Percentiles rank a stretch among this genome's conserved stretches.
Conservation (phyloP, 768 basidiomycete genomes). For the Suillus discolor region DNA sequence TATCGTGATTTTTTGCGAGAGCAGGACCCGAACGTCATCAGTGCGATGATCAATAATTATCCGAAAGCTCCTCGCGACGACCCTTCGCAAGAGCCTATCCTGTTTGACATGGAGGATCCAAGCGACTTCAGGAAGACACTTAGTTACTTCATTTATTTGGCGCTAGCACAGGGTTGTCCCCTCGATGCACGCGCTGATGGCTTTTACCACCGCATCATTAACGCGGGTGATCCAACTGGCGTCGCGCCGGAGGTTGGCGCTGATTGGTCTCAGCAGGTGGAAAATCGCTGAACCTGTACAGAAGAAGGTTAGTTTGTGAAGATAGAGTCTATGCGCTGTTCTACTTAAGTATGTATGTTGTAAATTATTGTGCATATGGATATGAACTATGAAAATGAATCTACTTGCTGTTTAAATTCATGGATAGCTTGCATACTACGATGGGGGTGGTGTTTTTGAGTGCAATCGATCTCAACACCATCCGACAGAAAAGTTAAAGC, state of each 20-base stretch:
- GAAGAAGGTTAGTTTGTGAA: neutral
- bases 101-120: slow-evolving; percentile 13
- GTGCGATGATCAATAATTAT: slow-evolving; percentile 5
- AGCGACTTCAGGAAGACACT: slow-evolving; percentile 1
- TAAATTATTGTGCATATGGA: neutral
- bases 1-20: neutral
- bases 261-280: slow-evolving; percentile 3
- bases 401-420: neutral
- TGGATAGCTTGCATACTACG: neutral
- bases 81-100: slow-evolving; percentile 9
- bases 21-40: neutral
- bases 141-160: slow-evolving; percentile 9
- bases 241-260: slow-evolving; percentile 12
- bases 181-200: slow-evolving; percentile 15
- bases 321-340: neutral
- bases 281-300: neutral
- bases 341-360: no score
- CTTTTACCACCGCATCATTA: slow-evolving; percentile 7
- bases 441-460: neutral
- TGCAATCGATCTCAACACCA: neutral
- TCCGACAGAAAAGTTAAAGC: neutral
- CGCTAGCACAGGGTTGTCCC: slow-evolving; percentile 12
- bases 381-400: neutral
- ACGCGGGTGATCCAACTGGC: slow-evolving; percentile 4
- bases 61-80: slow-evolving; percentile 6